Base-by-base conservation (phyloP, 2,329 filamentous ascomycete genomes). In the Fusarium algeriense region DNA sequence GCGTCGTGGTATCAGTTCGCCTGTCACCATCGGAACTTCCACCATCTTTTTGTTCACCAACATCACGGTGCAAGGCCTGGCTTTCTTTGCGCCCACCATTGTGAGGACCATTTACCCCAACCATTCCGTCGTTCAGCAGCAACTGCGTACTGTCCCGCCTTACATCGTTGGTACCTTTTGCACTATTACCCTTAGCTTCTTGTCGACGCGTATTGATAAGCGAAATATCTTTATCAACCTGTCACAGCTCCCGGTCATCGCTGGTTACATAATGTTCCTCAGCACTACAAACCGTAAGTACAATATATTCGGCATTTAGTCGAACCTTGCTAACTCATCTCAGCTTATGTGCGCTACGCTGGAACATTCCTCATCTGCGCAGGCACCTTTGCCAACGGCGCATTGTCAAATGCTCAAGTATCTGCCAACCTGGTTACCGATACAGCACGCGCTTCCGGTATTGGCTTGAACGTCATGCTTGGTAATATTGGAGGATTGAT, bases 51-150 rank as follows among this genome's bases (percentile, higher is more conserved):
- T 90, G 2, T 83, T 91, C 48, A 82, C 89, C 80, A 91, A 91
- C 78, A 85, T 92, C 71, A 91, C 89, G 0, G 89, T 91, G 3
- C 88, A 91, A 74, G 89, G 89, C 4, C 82, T 91, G 1, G 88
- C 86, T 12, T 91, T 91, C 83, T 92, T 91, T 75, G 81, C 85
- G 0, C 89, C 90, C 0, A 91, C 89, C 0, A 91, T 92, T 54
- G 88, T 91, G 45, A 80, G 78, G 28, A 90, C 87, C 0, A 91
- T 91, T 70, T 91, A 91, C 67, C 89, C 89, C 0, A 75, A 84
- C 6, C 77, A 80, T 38, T 83, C 80, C 3, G 85, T 89, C 10
- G 81, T 91, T 28, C 84, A 82, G 1, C 87, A 90, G 73, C 89
- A 91, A 75, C 84, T 91, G 5, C 54, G 64, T 3, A 67, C 8